Evolutionary conservation across 495 filamentous ascomycete genomes (phyloP).

Genomic region (Cenococcum geophilum): DNA sequence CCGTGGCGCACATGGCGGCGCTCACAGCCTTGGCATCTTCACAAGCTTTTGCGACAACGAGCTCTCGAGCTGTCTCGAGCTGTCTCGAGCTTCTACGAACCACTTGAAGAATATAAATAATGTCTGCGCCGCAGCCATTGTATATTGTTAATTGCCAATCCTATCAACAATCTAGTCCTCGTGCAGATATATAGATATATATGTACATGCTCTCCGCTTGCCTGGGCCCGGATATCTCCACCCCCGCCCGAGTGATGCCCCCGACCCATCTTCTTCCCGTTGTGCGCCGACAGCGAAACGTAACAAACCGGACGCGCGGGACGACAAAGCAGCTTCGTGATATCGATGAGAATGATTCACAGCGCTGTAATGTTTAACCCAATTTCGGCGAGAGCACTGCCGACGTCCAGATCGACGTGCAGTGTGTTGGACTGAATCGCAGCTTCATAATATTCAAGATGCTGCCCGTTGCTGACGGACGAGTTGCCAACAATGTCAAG

Average conservation of each 20-base stretch:
- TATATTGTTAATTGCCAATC: neutral
- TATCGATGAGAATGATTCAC: neutral
- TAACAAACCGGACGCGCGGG: no score
- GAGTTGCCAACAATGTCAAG: slow-evolving; percentile 54
- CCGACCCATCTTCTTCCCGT: no score
- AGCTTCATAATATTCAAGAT: slow-evolving; percentile 56
- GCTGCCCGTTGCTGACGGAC: slow-evolving; percentile 52
- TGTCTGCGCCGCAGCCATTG: neutral
- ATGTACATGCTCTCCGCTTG: neutral
- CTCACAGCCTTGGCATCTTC: no score
- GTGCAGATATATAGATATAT: neutral
- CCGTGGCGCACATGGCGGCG: neutral
- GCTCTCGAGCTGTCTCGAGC: no score
- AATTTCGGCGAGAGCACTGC: slow-evolving; percentile 32
- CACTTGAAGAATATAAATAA: no score
- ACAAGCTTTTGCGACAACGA: no score
- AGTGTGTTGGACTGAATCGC: slow-evolving; percentile 43
- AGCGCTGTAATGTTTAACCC: neutral
- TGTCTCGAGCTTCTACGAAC: no score
- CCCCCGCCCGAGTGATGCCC: neutral
- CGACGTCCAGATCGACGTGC: slow-evolving; percentile 42
- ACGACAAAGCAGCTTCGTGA: neutral
- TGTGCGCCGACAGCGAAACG: no score
- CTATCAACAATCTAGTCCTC: neutral
- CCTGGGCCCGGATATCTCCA: neutral